Percentiles rank a stretch among this genome's conserved stretches.
Evolutionary conservation across 306 rosid species (phyloP).

Genomic region (Senna tora): DNA sequence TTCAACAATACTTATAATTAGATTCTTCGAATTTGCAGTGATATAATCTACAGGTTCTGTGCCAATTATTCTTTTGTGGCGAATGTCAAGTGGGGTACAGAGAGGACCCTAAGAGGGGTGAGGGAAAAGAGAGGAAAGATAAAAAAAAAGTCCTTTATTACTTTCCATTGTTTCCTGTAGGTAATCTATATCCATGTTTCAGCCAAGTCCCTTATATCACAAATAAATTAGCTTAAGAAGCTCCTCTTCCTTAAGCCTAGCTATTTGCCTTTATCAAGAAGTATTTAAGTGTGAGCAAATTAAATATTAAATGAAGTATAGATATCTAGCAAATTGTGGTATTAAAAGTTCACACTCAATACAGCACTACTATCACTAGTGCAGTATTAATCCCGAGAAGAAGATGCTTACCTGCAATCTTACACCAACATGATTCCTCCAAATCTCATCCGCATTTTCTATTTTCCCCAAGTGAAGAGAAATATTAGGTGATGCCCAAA

Average conservation of each 20-base stretch:
- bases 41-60: too few species aligned
- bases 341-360: background rate
- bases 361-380: background rate
- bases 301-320: slow-evolving; percentile 15
- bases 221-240: background rate
- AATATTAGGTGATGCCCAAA: slow-evolving; percentile 87
- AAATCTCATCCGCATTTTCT: slow-evolving; percentile 89
- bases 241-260: slow-evolving; percentile 4
- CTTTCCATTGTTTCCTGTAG: slow-evolving; percentile 5
- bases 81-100: background rate
- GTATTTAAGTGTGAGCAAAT: background rate
- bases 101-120: too few species aligned
- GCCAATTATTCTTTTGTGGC: background rate
- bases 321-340: slow-evolving; percentile 26
- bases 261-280: slow-evolving; percentile 7
- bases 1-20: too few species aligned
- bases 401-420: slow-evolving; percentile 73
- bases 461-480: slow-evolving; percentile 89
- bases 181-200: background rate
- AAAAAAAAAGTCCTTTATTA: background rate
- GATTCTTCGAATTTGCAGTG: background rate
- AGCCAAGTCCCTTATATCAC: background rate
- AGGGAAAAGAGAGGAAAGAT: too few species aligned
- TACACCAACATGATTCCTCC: slow-evolving; percentile 79
- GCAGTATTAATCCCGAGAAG: slow-evolving; percentile 8